Evolutionary conservation across 257 asterid genomes (phyloP), one percentile per base, ranked within the genome.

Genomic region (Voacanga thouarsii): DNA sequence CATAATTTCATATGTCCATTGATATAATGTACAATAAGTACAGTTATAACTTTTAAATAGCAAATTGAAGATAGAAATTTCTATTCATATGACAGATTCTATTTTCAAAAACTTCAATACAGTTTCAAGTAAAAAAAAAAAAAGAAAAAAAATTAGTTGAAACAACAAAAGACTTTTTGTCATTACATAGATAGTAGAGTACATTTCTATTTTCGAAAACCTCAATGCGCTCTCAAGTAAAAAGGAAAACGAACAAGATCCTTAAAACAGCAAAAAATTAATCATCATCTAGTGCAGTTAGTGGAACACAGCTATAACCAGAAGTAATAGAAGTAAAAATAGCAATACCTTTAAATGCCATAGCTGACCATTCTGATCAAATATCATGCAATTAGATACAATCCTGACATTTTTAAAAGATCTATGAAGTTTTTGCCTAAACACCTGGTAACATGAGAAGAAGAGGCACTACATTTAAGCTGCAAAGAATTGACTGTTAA

Each of bases 301-400:
- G 19, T 28, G 72, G 33, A 75, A 45, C 45, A 41, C 7, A 65
- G 45, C 51, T 49, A 47, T 16, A 30, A 14, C 43, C 26, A 45
- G 65, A 51, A 11, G 63, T 44, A 33, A 33, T 33, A 21, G 73
- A 23, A 18, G 67, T n/a, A 21, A 50, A 74, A 72, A 61, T 51
- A 64, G 78, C 12, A 71, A 12, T 37, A 89, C 98, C 98, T 90
- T 90, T 87, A 80, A 94, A 94, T 24, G 93, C 85, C 61, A 81
- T 75, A 94, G 96, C 80, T 84, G 83, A 24, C 93, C 97, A 69
- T 87, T 87, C 86, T 91, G 80, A 81, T 92, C 92, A 85, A 94
- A 90, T 79, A 89, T 88, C 98, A 94, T 94, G 74, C 90, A 82
- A 89, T 94, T 94, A 82, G 98, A 94, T 81, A 94, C 97, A 81